Conservation (phyloP, 495 filamentous ascomycete genomes). For the Aspergillus egyptiacus region DNA sequence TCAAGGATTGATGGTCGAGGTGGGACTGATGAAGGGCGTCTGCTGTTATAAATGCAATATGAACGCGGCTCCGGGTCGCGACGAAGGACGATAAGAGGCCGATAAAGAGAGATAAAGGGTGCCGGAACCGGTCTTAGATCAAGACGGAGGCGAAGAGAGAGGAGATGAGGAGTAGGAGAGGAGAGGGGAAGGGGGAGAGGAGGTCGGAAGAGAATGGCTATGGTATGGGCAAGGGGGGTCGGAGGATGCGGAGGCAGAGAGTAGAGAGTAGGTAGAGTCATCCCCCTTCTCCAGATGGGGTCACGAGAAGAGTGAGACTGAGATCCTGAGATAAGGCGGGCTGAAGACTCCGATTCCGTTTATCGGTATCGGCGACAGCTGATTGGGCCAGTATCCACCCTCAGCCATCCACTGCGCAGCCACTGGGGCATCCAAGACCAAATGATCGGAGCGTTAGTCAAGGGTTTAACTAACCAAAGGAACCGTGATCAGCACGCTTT, state of each 20-base stretch:
- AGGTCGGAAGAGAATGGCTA: no score
- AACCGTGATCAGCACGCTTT: background rate
- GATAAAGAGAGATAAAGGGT: background rate
- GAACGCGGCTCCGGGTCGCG: no score
- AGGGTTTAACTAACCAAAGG: background rate
- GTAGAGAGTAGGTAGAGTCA: slow-evolving; percentile 7
- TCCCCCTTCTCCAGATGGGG: slow-evolving; percentile 1
- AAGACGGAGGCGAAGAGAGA: slow-evolving; percentile 6
- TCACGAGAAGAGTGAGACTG: slow-evolving; percentile 7
- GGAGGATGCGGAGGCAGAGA: no score
- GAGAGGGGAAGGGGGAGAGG: background rate
- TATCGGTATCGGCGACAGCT: background rate
- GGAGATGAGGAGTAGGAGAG: background rate
- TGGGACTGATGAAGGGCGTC: background rate
- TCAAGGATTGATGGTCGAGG: background rate
- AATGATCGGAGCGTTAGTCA: slow-evolving; percentile 6
- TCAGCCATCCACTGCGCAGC: slow-evolving; percentile 6
- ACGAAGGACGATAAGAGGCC: background rate
- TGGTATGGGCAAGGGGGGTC: no score
- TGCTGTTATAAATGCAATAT: background rate
- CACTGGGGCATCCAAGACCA: background rate
- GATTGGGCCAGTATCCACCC: background rate
- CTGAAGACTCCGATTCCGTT: background rate
- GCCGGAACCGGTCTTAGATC: background rate
- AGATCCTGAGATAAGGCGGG: slow-evolving; percentile 1